Evolutionary conservation across 2,329 filamentous ascomycete species (phyloP).

Genomic region (Eutypa lata): DNA sequence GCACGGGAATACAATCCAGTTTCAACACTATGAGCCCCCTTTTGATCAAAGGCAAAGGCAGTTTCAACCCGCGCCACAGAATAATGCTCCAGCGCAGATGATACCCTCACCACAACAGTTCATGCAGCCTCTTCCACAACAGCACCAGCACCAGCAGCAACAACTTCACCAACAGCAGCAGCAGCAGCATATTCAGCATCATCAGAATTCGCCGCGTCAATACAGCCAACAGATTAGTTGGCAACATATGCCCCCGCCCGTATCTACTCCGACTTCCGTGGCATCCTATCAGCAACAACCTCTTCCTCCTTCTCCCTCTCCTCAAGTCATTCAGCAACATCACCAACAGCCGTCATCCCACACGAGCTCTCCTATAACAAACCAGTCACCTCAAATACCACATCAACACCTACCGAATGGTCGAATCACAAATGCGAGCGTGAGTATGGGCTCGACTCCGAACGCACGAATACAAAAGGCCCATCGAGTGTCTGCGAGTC

Average conservation of each 20-base stretch:
- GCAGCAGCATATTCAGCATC: slow-evolving; percentile 5
- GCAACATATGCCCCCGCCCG: slow-evolving; percentile 25
- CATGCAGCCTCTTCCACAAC: slow-evolving; percentile 28
- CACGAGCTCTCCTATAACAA: slow-evolving; percentile 20
- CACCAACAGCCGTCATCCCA: slow-evolving; percentile 19
- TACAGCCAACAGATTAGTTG: slow-evolving; percentile 20
- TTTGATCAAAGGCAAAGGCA: slow-evolving; percentile 28
- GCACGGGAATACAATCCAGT: slow-evolving; percentile 24
- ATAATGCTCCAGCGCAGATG: slow-evolving; percentile 14
- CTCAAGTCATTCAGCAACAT: slow-evolving; percentile 8
- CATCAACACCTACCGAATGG: slow-evolving; percentile 20
- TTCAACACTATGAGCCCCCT: slow-evolving; percentile 26
- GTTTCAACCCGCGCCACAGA: slow-evolving; percentile 16
- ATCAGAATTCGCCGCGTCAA: slow-evolving; percentile 7
- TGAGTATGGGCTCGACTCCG: not conserved
- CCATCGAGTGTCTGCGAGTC: slow-evolving; percentile 28
- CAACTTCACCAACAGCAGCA: slow-evolving; percentile 24
- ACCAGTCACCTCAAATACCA: slow-evolving; percentile 24
- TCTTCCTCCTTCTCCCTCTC: slow-evolving; percentile 41
- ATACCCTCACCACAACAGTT: slow-evolving; percentile 33
- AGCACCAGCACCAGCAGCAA: slow-evolving; percentile 28
- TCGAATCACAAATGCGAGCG: slow-evolving; percentile 4
- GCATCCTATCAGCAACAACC: slow-evolving; percentile 44
- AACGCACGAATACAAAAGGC: slow-evolving; percentile 22
- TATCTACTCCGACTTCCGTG: slow-evolving; percentile 16